Evolutionary conservation across 768 basidiomycete genomes (phyloP), one percentile per base, ranked within the genome.

Genomic region (Dictyophora rubrovolvata): DNA sequence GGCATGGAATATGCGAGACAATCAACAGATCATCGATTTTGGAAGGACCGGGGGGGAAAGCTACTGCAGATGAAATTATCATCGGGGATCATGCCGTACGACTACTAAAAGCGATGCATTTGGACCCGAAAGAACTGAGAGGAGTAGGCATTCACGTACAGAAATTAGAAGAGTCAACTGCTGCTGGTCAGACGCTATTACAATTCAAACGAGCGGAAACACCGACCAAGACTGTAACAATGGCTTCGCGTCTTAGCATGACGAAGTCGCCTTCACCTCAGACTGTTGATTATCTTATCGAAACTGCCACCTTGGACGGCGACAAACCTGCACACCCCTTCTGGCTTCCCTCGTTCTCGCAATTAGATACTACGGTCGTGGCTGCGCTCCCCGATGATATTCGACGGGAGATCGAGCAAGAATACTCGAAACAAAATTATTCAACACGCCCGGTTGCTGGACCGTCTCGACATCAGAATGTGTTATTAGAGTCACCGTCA

Each of bases 61-160:
- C 90, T 6, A 93, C 93, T 0, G 85, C 81, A 66, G 86, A 96
- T 62, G 72, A 79, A 14, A 77, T 73, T 42, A 71, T 84, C 37
- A 86, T 99, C 46, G 89, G 84, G 0, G 78, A 84, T 22, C 83
- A 85, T 61, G 87, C 90, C 6, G 89, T 87, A 82, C 78, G 80
- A 61, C 70, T 96, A 16, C 75, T 95, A 33, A 76, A 80, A 64
- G 78, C 80, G 0, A 84, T 93, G 69, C 75, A 79, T 37, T 86
- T 96, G 53, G 87, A 92, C 62, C 84, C 93, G 0, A 81, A 75
- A 60, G 95, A 97, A 62, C 73, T 98, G n/a, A 79, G 95, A 20
- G 95, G 95, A 0, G 81, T 98, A 58, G 93, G 90, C 0, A 86
- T 98, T 8, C 92, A 94, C 65, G 81, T 97, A 12, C 85, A 87